phyloP scores from a whole-genome alignment of 2,329 filamentous ascomycete species.

The Leptographium lundbergii region DNA sequence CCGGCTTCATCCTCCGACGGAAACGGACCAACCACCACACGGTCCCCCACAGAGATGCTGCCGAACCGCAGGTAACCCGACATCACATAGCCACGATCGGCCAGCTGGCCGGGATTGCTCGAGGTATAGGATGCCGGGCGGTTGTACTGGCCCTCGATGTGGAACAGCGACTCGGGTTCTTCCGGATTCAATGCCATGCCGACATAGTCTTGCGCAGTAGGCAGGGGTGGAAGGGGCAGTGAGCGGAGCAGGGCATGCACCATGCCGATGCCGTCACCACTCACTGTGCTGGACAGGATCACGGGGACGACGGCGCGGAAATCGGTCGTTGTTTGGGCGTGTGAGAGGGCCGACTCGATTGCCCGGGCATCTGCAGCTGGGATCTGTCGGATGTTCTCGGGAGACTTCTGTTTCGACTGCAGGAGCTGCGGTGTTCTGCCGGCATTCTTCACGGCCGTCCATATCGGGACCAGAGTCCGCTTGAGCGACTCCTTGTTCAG shows the following conservation, averaged over 20 bases:
- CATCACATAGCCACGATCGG: constrained; percentile 56
- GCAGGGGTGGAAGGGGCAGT: constrained; percentile 54
- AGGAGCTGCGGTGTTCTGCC: constrained; percentile 66
- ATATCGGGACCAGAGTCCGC: constrained; percentile 56
- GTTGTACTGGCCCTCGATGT: constrained; percentile 83
- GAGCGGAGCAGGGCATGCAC: constrained; percentile 70
- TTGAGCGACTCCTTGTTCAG: constrained; percentile 60
- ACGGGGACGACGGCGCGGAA: constrained; percentile 58
- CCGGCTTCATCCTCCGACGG: constrained; percentile 41
- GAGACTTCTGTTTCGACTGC: constrained; percentile 32
- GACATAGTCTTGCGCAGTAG: constrained; percentile 41
- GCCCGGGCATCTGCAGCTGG: constrained; percentile 42
- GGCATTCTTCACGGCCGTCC: constrained; percentile 65
- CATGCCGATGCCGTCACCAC: constrained; percentile 67
- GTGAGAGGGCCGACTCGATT: constrained; percentile 41
- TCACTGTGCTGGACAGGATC: constrained; percentile 74
- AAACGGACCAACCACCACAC: constrained; percentile 69
- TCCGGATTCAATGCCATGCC: constrained; percentile 44
- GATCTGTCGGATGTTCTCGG: constrained; percentile 42
- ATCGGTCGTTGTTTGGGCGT: constrained; percentile 30
- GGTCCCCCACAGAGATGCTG: constrained; percentile 62
- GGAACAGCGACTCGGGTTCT: constrained; percentile 57
- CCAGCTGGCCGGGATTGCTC: constrained; percentile 26
- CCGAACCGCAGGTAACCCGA: constrained; percentile 79
- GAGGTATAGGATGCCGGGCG: constrained; percentile 50